Percentiles rank a stretch among this genome's conserved stretches.
Conservation (phyloP, 2,329 filamentous ascomycete genomes). For the Aspergillus neotritici region DNA sequence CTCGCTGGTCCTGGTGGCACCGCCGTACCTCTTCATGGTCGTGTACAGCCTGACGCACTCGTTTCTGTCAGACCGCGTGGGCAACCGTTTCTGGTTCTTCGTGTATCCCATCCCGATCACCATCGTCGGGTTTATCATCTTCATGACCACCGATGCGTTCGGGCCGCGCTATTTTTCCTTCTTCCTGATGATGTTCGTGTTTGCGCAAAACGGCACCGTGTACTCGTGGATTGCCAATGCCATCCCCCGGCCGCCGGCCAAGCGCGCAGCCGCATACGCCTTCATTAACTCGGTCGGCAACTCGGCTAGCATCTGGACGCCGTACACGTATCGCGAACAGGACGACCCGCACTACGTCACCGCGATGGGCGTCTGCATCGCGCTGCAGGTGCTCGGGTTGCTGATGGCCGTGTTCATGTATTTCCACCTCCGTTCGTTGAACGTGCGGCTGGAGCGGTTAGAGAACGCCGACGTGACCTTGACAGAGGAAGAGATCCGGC, state of each 20-base stretch:
- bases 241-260: slow-evolving; percentile 50
- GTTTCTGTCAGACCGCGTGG: slow-evolving; percentile 40
- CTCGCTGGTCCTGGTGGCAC: slow-evolving; percentile 48
- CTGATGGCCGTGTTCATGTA: slow-evolving; percentile 34
- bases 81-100: slow-evolving; percentile 50
- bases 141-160: slow-evolving; percentile 49
- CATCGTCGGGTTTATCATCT: slow-evolving; percentile 49
- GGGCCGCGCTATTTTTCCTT: slow-evolving; percentile 52
- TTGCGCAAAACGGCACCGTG: slow-evolving; percentile 49
- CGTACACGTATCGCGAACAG: slow-evolving; percentile 42
- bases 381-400: slow-evolving; percentile 33
- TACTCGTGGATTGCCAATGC: slow-evolving; percentile 49
- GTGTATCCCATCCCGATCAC: slow-evolving; percentile 49
- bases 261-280: slow-evolving; percentile 51
- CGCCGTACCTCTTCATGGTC: slow-evolving; percentile 52
- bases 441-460: slow-evolving; percentile 46
- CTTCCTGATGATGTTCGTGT: slow-evolving; percentile 54
- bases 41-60: slow-evolving; percentile 44
- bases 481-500: slow-evolving; percentile 43
- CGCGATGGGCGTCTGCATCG: slow-evolving; percentile 41
- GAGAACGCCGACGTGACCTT: slow-evolving; percentile 46
- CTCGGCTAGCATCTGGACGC: slow-evolving; percentile 49
- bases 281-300: slow-evolving; percentile 54
- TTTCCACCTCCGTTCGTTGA: slow-evolving; percentile 41
- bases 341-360: slow-evolving; percentile 38